Evolutionary conservation across 2,329 filamentous ascomycete genomes (phyloP).

Genomic region (Pyricularia grisea): DNA sequence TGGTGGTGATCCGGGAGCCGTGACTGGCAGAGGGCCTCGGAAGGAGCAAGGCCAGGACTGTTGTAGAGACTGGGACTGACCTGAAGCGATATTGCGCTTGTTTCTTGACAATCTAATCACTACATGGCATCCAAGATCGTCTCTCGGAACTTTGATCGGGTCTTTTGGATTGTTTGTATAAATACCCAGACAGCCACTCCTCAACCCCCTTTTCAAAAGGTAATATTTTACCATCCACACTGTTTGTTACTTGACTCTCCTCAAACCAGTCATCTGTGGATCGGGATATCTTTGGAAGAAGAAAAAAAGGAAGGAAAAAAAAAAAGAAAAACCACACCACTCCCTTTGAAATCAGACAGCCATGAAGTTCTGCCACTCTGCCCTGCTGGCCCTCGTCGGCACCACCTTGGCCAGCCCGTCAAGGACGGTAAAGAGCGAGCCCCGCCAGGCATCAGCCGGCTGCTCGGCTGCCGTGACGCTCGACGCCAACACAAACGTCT

Average conservation of each 20-base stretch:
- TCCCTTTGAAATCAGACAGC: neutral
- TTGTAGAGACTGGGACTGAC: neutral
- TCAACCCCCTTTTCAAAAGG: neutral
- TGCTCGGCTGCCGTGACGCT: constrained; percentile 26
- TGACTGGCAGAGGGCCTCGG: neutral
- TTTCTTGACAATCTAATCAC: neutral
- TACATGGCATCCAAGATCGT: neutral
- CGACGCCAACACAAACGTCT: constrained; percentile 28
- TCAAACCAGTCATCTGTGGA: neutral
- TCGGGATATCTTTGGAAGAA: neutral
- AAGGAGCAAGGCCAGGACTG: neutral
- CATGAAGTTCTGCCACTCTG: constrained; percentile 27
- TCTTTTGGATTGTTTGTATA: neutral
- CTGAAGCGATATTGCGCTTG: neutral
- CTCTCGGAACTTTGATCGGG: neutral
- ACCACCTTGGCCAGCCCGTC: constrained; percentile 23
- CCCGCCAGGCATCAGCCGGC: constrained; percentile 17
- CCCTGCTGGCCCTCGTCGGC: constrained; percentile 24
- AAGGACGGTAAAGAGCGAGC: constrained; percentile 16
- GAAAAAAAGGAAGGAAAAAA: too few species aligned
- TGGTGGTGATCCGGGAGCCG: neutral
- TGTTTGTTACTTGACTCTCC: neutral
- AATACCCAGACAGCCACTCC: neutral
- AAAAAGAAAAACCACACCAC: too few species aligned
- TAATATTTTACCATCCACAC: neutral